Conservation (phyloP, 208 protist species). For the Dictyostelium gargantuum region DNA sequence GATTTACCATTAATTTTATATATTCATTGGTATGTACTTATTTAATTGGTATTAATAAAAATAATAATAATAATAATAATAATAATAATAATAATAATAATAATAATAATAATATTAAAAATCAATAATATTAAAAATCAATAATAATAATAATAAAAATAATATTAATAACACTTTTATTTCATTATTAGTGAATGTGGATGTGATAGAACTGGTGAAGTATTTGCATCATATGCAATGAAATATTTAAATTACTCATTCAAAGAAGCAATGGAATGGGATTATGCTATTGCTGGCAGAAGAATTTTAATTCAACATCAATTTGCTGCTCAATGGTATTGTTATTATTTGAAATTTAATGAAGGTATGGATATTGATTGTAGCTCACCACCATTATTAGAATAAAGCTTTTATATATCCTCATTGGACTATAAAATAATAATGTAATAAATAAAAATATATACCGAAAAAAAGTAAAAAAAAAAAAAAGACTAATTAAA, state of each 20-base stretch:
- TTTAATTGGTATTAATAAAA: not conserved
- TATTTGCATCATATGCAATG: slow-evolving; percentile 34
- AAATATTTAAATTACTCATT: slow-evolving; percentile 3
- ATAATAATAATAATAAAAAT: not conserved
- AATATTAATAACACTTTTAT: not conserved
- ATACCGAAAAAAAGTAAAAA: not conserved
- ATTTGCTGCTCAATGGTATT: slow-evolving; percentile 53
- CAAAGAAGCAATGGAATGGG: not conserved
- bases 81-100: not conserved
- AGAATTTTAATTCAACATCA: slow-evolving; percentile 10
- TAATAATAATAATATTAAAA: not conserved
- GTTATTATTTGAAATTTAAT: not conserved
- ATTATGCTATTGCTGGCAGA: not conserved
- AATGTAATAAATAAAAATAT: not conserved
- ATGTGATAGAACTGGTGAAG: slow-evolving; percentile 48
- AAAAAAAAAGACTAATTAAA: not conserved
- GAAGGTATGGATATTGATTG: slow-evolving; percentile 12
- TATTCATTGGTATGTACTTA: slow-evolving; percentile 8
- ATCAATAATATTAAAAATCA: not conserved
- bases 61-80: not conserved
- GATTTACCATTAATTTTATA: slow-evolving; percentile 3
- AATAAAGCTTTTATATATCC: not conserved
- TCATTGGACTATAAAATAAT: not conserved
- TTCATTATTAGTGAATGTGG: not conserved
- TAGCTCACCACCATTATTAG: not conserved